Evolutionary conservation across 164 flowering plant species (phyloP).

Genomic region (Nymphaea colorata): DNA sequence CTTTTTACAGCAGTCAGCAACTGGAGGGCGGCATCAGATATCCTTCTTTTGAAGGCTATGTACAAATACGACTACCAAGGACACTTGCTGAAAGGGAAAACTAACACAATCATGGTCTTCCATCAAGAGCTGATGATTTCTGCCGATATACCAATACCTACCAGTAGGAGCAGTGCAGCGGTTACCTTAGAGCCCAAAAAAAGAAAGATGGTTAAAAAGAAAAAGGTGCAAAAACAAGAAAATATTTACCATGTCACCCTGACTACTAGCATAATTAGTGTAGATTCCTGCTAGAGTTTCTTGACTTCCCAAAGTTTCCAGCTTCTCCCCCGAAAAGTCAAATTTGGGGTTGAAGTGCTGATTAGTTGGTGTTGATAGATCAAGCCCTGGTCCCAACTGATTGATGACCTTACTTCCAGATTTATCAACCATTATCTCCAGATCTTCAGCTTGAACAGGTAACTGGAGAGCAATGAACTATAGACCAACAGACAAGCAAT

Average conservation of each 20-base stretch:
- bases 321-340: slow-evolving; percentile 13
- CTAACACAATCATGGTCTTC: not conserved
- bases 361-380: slow-evolving; percentile 14
- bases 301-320: slow-evolving; percentile 32
- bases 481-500: slow-evolving; percentile 1
- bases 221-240: not conserved
- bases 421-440: slow-evolving; percentile 36
- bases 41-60: not conserved
- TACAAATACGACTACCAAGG: not conserved
- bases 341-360: slow-evolving; percentile 13
- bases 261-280: slow-evolving; percentile 13
- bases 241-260: slow-evolving; percentile 39
- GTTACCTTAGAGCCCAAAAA: not conserved
- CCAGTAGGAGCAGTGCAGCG: not conserved
- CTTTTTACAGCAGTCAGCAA: too few relatives aligned
- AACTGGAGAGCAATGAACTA: slow-evolving; percentile 49
- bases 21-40: not conserved
- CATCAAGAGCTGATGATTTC: not conserved
- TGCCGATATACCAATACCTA: slow-evolving; percentile 11
- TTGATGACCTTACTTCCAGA: slow-evolving; percentile 1
- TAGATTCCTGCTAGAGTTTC: slow-evolving; percentile 45
- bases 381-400: slow-evolving; percentile 4
- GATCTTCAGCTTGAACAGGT: slow-evolving; percentile 13
- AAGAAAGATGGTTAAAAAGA: not conserved
- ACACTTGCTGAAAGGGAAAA: not conserved